These are phyloP conservation scores for Cymbopogon flexuosus DNA, from an alignment of 202 grass and related monocot species.

Conservation along the genomic window DNA sequence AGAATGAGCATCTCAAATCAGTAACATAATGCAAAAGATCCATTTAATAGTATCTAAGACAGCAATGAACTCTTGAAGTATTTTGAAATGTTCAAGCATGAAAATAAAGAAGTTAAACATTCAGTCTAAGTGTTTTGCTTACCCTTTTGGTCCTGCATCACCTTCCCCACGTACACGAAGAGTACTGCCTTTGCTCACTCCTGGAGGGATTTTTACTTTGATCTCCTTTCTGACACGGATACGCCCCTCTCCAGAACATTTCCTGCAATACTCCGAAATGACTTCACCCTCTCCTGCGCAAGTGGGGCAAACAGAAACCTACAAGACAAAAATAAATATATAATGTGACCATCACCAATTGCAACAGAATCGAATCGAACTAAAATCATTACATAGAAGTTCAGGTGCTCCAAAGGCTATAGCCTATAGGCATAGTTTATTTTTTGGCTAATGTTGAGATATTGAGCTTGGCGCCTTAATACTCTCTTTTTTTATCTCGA, in stretches of 20 bases:
- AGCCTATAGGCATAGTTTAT: conserved; percentile 8
- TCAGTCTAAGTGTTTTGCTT: conserved; percentile 29
- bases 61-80: conserved; percentile 13
- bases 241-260: conserved; percentile 91
- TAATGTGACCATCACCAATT: background rate
- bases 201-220: conserved; percentile 93
- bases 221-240: conserved; percentile 91
- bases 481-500: background rate
- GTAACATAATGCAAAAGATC: background rate
- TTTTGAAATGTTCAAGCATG: conserved; percentile 5
- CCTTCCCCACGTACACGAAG: conserved; percentile 98
- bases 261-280: conserved; percentile 93
- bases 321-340: conserved; percentile 16
- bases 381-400: conserved; percentile 19
- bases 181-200: conserved; percentile 96
- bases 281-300: conserved; percentile 82
- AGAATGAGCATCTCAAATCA: background rate
- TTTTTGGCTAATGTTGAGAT: background rate
- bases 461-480: background rate
- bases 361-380: conserved; percentile 30
- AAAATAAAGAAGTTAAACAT: conserved; percentile 22
- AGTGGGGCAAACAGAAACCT: conserved; percentile 95
- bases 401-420: background rate
- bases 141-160: conserved; percentile 96
- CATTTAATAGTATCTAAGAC: conserved; percentile 13